Percentiles rank a stretch among this genome's conserved stretches.
phyloP scores from a whole-genome alignment of 345 rosid genomes.

The Eucalyptus camaldulensis region DNA sequence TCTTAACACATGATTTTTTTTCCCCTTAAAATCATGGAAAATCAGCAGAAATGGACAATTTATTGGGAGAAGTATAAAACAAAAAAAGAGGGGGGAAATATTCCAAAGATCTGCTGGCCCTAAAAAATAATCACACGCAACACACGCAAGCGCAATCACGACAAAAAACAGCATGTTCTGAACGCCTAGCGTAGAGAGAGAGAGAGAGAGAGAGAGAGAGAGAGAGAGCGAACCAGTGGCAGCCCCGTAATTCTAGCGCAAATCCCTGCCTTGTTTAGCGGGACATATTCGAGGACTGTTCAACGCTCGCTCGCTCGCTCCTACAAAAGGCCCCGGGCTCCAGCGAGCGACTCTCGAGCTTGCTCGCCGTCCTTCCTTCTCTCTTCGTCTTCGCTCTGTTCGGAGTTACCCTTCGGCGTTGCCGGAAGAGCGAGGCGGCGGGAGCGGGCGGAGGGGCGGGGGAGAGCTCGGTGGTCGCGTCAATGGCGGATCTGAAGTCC shows the following conservation, averaged over 20 bases:
- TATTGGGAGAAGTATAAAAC: too few species aligned
- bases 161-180: neutral
- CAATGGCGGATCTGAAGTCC: conserved; percentile 74
- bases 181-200: neutral
- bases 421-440: neutral
- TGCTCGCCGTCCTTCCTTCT: neutral
- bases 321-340: neutral
- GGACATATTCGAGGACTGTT: neutral
- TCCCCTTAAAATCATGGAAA: too few species aligned
- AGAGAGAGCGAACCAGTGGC: neutral
- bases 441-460: neutral
- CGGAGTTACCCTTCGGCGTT: neutral
- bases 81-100: neutral
- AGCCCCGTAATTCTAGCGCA: neutral
- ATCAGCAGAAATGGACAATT: too few species aligned
- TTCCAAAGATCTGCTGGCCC: neutral
- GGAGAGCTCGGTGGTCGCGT: neutral
- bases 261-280: neutral
- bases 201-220: neutral
- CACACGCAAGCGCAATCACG: neutral
- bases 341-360: neutral
- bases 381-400: neutral
- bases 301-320: neutral
- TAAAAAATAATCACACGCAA: neutral
- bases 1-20: too few species aligned